phyloP scores from a whole-genome alignment of 495 filamentous ascomycete genomes.

The Trichocladium uniseriatum region DNA sequence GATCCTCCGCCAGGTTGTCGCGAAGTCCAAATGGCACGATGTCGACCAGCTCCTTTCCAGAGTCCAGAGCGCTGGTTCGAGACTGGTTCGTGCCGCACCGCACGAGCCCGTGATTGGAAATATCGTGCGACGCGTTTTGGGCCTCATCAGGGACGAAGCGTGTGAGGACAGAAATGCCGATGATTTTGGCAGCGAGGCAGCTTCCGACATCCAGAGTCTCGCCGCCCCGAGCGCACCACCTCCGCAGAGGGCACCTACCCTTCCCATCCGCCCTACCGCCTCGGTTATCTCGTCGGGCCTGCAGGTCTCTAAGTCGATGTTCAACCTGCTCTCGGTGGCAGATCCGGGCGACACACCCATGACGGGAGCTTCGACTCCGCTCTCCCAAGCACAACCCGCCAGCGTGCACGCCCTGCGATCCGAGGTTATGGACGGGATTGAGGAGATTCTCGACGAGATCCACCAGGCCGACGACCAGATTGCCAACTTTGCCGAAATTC shows the following conservation, averaged over 20 bases:
- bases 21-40: constrained; percentile 59
- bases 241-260: constrained; percentile 23
- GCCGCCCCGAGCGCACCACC: constrained; percentile 35
- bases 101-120: constrained; percentile 88
- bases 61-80: constrained; percentile 63
- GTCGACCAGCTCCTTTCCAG: constrained; percentile 67
- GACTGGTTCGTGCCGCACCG: constrained; percentile 71
- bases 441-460: constrained; percentile 87
- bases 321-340: constrained; percentile 56
- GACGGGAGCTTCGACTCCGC: constrained; percentile 39
- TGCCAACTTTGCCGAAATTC: constrained; percentile 70
- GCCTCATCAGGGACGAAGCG: constrained; percentile 83
- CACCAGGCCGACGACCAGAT: constrained; percentile 84
- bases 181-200: constrained; percentile 36
- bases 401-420: constrained; percentile 57
- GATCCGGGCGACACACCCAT: constrained; percentile 18
- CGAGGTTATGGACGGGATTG: constrained; percentile 82
- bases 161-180: constrained; percentile 70
- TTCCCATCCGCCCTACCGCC: constrained; percentile 30
- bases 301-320: constrained; percentile 59
- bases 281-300: constrained; percentile 45
- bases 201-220: constrained; percentile 24
- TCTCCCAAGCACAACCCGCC: constrained; percentile 25
- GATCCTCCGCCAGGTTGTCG: constrained; percentile 74
- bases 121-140: constrained; percentile 80